phyloP scores from a whole-genome alignment of 1,284 basidiomycete genomes.

The Tilletia horrida region DNA sequence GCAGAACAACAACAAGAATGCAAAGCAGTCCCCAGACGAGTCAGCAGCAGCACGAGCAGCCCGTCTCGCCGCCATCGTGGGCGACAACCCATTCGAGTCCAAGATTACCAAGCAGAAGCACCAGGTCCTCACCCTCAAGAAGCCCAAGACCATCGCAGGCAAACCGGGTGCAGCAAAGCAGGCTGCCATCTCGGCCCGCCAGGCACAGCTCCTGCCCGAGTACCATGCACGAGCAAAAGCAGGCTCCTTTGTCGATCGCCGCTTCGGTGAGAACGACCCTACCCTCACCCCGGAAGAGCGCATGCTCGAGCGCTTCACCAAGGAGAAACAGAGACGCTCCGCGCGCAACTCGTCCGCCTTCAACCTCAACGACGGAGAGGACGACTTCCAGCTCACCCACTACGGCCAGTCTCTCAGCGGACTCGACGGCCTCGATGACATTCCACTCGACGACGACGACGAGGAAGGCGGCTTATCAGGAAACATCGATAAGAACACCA shows the following conservation, averaged over 20 bases:
- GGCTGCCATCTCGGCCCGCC: conserved; percentile 74
- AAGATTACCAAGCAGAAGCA: conserved; percentile 66
- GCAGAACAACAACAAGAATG: conserved; percentile 60
- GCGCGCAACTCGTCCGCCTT: conserved; percentile 73
- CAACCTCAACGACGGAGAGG: conserved; percentile 74
- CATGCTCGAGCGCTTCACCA: conserved; percentile 93
- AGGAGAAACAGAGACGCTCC: conserved; percentile 60
- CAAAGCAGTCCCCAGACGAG: conserved; percentile 49
- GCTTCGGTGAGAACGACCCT: conserved; percentile 93
- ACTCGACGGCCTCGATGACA: conserved; percentile 79
- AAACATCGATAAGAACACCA: conserved; percentile 60
- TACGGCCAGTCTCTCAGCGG: conserved; percentile 82
- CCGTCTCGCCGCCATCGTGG: conserved; percentile 80
- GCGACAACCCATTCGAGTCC: conserved; percentile 84
- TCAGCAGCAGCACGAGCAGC: conserved; percentile 51
- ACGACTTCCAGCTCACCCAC: conserved; percentile 67
- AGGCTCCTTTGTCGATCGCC: conserved; percentile 85
- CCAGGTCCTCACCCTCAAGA: conserved; percentile 70
- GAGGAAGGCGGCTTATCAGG: conserved; percentile 29
- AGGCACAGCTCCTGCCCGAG: conserved; percentile 77
- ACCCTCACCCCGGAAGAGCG: conserved; percentile 88
- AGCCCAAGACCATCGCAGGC: conserved; percentile 68
- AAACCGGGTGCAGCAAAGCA: conserved; percentile 80
- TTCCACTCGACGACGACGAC: conserved; percentile 53
- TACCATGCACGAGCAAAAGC: conserved; percentile 69